These are phyloP conservation scores for Avicennia marina DNA, from an alignment of 257 asterid genomes.

Conservation along the genomic window DNA sequence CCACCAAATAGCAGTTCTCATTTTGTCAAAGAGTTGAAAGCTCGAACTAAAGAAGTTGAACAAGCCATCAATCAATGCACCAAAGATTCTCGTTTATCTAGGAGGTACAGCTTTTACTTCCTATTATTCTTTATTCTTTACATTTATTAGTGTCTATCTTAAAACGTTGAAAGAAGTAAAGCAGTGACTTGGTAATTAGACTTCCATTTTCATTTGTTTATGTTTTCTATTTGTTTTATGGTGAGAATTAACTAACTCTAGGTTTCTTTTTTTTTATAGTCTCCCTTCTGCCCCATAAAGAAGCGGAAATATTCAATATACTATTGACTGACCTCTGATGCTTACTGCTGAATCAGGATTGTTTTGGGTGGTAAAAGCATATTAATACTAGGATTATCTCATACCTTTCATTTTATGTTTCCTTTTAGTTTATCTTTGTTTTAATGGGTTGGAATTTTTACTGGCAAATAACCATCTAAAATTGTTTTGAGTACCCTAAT, in stretches of 20 bases:
- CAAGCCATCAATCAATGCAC: slow-evolving; percentile 52
- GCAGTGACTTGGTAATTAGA: too few relatives aligned
- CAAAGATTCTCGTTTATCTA: slow-evolving; percentile 60
- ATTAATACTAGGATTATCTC: neutral
- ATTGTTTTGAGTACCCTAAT: slow-evolving; percentile 7
- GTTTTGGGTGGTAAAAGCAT: too few relatives aligned
- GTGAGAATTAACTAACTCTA: neutral
- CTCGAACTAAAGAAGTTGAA: slow-evolving; percentile 83
- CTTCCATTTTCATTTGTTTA: neutral
- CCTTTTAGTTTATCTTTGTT: neutral
- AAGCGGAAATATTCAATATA: too few relatives aligned
- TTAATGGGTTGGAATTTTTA: neutral
- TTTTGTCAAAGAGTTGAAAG: slow-evolving; percentile 74
- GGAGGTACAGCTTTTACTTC: slow-evolving; percentile 40
- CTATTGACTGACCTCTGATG: too few relatives aligned
- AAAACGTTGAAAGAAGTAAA: too few relatives aligned
- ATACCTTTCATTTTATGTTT: neutral
- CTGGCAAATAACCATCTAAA: neutral
- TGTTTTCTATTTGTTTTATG: neutral
- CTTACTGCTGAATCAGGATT: too few relatives aligned
- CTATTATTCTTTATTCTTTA: slow-evolving; percentile 3
- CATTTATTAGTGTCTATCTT: neutral
- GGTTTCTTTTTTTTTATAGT: too few relatives aligned
- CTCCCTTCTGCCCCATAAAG: too few relatives aligned
- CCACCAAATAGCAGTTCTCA: slow-evolving; percentile 72